These are phyloP conservation scores for Fusarium sp. DNA, from an alignment of 2,329 filamentous ascomycete species.

Conservation along the genomic window DNA sequence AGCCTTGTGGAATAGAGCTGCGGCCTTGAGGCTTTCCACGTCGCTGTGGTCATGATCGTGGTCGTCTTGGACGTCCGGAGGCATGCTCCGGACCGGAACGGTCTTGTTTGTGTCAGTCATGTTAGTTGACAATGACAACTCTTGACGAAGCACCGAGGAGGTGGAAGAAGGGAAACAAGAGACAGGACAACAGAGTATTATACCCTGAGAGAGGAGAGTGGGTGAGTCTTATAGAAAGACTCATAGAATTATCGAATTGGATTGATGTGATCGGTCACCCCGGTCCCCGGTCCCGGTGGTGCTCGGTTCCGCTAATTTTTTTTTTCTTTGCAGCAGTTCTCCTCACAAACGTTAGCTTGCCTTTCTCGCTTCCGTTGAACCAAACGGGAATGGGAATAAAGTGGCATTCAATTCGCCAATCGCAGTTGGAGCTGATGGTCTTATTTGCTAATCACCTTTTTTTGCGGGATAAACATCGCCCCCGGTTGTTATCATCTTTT, in stretches of 20 bases:
- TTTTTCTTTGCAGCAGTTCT: conserved; percentile 7
- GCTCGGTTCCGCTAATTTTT: conserved; percentile 34
- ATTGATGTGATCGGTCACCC: conserved; percentile 27
- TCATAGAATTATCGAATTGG: conserved; percentile 20
- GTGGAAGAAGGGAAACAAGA: background rate
- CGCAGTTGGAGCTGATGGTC: conserved; percentile 8
- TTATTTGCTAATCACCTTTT: conserved; percentile 14
- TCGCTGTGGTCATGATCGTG: conserved; percentile 43
- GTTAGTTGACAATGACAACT: background rate
- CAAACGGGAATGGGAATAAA: conserved; percentile 8
- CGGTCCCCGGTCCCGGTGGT: conserved; percentile 34
- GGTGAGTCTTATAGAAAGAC: conserved; percentile 29
- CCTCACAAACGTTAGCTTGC: conserved; percentile 12
- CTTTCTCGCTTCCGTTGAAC: conserved; percentile 8
- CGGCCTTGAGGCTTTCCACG: conserved; percentile 44
- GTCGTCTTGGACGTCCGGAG: conserved; percentile 37
- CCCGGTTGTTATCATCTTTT: background rate
- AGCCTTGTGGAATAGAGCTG: conserved; percentile 50
- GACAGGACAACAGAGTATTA: background rate
- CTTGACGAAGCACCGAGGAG: background rate
- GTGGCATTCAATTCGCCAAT: conserved; percentile 29
- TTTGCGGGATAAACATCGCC: conserved; percentile 45
- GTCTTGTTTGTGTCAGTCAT: conserved; percentile 28
- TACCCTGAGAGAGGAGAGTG: background rate
- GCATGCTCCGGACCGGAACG: conserved; percentile 28